Evolutionary conservation across 2,329 filamentous ascomycete species (phyloP), one percentile per base, ranked within the genome.

Genomic region (Colletotrichum phormii): DNA sequence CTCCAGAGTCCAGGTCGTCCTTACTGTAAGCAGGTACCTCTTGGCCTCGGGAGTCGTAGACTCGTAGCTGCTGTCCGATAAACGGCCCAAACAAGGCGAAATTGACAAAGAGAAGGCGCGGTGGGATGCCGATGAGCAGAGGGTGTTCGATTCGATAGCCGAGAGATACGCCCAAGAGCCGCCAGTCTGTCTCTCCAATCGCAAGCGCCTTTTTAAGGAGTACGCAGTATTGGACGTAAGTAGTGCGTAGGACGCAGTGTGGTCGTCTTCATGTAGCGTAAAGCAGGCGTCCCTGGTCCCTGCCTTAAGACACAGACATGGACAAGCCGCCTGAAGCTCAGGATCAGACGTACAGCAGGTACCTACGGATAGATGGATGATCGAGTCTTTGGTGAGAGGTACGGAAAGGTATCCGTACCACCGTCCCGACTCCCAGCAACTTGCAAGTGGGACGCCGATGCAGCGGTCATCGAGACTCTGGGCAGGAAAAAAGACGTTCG

Each of bases 41-140:
- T 46, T 46, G 15, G 42, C 42, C 18, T 15, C 15, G 15, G 3
- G 5, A 11, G 33, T 46, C 35, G 35, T 15, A 42, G 35, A 13
- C 35, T 13, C 35, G 35, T 37, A 13, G 35, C 35, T 15, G 18
- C 15, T 46, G 42, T 46, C 18, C 42, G 42, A 46, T 46, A n/a
- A 46, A 46, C 42, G 42, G 42, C 15, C 18, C 42, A 46, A 46
- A 46, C 42, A 46, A 46, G 42, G 42, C 94, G 79, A 98, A 98
- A 84, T 98, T 98, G 65, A 93, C 92, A 64, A 91, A 89, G 29
- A 99, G 88, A 81, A 97, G 98, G 73, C 93, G 91, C 22, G 95
- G 93, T 46, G 42, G 18, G 42, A 46, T 46, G 42, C 42, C 42
- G 42, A 46, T 46, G 18, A 46, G n/a, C 6, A n/a, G 42, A 46